These are phyloP conservation scores for Dipodascus albidus DNA, from an alignment of 805 yeast genomes.

Conservation along the genomic window DNA sequence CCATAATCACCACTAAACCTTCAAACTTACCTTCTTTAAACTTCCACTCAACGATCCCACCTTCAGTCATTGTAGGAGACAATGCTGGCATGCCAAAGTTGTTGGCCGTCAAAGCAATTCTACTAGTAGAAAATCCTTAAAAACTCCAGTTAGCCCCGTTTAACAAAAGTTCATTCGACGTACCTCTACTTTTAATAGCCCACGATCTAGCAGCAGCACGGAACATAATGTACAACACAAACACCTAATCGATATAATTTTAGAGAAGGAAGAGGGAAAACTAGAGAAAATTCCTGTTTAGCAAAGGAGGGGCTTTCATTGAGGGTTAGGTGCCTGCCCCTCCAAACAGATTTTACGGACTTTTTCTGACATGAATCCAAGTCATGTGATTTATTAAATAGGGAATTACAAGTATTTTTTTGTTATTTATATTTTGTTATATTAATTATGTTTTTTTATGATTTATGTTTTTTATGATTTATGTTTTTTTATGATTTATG, in stretches of 20 bases:
- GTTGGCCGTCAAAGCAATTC: conserved; percentile 17
- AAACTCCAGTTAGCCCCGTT: not conserved
- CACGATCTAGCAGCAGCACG: not conserved
- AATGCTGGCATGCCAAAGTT: conserved; percentile 90
- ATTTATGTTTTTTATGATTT: too few relatives aligned
- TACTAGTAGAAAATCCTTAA: not conserved
- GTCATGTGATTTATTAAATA: not conserved
- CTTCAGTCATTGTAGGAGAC: conserved; percentile 98
- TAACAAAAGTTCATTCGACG: not conserved
- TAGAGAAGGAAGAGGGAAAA: not conserved
- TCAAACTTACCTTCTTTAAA: conserved; percentile 45
- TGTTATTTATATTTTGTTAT: too few relatives aligned
- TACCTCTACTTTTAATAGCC: not conserved
- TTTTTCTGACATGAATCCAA: too few relatives aligned
- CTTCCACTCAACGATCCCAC: conserved; percentile 88
- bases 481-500: too few relatives aligned
- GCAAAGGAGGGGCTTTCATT: not conserved
- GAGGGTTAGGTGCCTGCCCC: not conserved
- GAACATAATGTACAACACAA: not conserved
- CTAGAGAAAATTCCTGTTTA: not conserved
- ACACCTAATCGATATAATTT: not conserved
- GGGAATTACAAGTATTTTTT: not conserved
- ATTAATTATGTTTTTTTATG: too few relatives aligned
- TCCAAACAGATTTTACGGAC: not conserved
- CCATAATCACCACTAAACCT: not conserved